Evolutionary conservation across 257 asterid genomes (phyloP).

Genomic region (Ballota nigra): DNA sequence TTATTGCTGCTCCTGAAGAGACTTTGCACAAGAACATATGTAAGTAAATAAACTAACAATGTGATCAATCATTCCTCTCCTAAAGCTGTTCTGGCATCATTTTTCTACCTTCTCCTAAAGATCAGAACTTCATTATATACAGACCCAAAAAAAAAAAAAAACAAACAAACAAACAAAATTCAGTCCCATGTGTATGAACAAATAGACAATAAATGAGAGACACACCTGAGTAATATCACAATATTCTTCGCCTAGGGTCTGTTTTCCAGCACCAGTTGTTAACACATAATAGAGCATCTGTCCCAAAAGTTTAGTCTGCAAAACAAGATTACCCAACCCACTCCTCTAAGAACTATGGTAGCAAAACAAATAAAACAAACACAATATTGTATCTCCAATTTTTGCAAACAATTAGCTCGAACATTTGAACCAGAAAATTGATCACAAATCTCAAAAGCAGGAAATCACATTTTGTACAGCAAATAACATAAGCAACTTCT

Average conservation of each 20-base stretch:
- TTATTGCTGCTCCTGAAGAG: background rate
- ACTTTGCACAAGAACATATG: background rate
- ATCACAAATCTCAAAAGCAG: background rate
- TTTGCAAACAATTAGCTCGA: background rate
- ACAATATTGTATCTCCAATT: background rate
- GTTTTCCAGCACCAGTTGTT: constrained; percentile 95
- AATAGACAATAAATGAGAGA: background rate
- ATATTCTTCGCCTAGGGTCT: constrained; percentile 97
- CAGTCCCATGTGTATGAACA: too few relatives aligned
- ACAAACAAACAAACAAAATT: too few relatives aligned
- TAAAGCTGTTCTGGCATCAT: background rate
- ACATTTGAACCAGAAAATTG: constrained; percentile 2
- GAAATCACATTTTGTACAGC: background rate
- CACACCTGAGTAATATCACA: constrained; percentile 92
- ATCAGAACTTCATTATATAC: background rate
- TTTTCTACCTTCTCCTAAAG: background rate
- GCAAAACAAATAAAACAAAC: constrained; percentile 1
- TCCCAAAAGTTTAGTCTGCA: constrained; percentile 89
- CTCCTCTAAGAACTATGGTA: background rate
- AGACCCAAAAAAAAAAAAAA: constrained; percentile 8
- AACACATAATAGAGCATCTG: constrained; percentile 91
- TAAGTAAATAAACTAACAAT: background rate
- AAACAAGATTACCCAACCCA: constrained; percentile 14
- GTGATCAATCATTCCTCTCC: constrained; percentile 10
- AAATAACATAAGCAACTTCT: background rate